Evolutionary conservation across 306 rosid species (phyloP), one percentile per base, ranked within the genome.

Genomic region (Corylus americana): DNA sequence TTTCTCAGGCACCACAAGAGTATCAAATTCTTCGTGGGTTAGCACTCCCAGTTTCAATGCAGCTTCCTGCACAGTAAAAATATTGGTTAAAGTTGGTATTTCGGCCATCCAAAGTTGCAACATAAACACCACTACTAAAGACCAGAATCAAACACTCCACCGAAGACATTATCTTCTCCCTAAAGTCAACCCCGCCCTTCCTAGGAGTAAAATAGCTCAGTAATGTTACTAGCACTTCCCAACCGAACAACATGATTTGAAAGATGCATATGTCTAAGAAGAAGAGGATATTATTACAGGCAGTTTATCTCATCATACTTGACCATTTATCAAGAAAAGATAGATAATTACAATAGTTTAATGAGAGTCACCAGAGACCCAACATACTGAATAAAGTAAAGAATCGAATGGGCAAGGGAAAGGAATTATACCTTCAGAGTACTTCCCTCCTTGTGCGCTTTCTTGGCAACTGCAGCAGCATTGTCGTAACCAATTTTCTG

Each of bases 401-500:
- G 62, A 75, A 78, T 51, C 27, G 29, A 22, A 61, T 63, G 17
- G 77, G 57, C 44, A 79, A 77, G 45, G 80, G 51, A 59, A 13
- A 74, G 55, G 78, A 79, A 83, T 55, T 42, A 70, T 75, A 93
- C 99, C 96, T 93, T 96, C 78, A 96, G 91, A 82, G 97, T 96
- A 68, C 82, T 55, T 49, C 99, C 98, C 73, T 93, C 98, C 88
- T 93, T 96, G 89, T 96, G 99, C 77, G 99, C 99, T 73, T 78
- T 91, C 92, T 96, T 93, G 72, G 99, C 99, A 85, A 96, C 97
- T 22, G 97, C 93, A 5, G 97, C 99, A 51, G 98, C 98, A 73
- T 96, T 96, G 83, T 96, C 99, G 84, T 96, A 96, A 72, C 99
- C 99, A 59, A 96, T 96, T 96, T 96, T 93, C 99, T 96, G 94